These are phyloP conservation scores for Chenopodium album DNA, from an alignment of 148 eudicot species.

Conservation along the genomic window DNA sequence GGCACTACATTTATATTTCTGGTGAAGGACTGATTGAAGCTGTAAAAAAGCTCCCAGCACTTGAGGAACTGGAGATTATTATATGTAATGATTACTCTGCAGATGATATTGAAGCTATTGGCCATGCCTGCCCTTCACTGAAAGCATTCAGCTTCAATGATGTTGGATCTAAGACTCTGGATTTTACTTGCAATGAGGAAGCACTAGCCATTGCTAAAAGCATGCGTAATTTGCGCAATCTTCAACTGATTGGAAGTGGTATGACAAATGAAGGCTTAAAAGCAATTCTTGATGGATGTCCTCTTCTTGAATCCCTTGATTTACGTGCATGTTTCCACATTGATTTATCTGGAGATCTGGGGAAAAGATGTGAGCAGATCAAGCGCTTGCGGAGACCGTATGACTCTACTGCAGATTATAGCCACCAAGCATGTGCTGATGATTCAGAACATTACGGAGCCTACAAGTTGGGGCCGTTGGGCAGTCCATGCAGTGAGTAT, in stretches of 20 bases:
- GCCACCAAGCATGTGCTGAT: not conserved
- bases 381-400: constrained; percentile 30
- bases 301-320: constrained; percentile 46
- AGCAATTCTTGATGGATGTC: constrained; percentile 46
- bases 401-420: constrained; percentile 33
- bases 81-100: constrained; percentile 15
- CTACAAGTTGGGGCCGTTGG: too few relatives aligned
- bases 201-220: constrained; percentile 44
- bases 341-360: constrained; percentile 28
- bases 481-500: too few relatives aligned
- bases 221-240: constrained; percentile 40
- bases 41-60: constrained; percentile 38
- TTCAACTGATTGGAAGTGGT: constrained; percentile 40
- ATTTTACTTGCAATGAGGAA: constrained; percentile 21
- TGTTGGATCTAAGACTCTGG: constrained; percentile 14
- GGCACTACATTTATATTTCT: constrained; percentile 28
- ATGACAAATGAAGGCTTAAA: constrained; percentile 39
- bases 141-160: constrained; percentile 44
- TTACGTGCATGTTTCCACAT: constrained; percentile 37
- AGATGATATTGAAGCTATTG: constrained; percentile 41
- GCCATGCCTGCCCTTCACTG: constrained; percentile 45
- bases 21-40: constrained; percentile 39
- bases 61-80: constrained; percentile 56
- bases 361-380: constrained; percentile 37
- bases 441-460: not conserved